Percentiles rank a stretch among this genome's conserved stretches.
Evolutionary conservation across 106 monocot species (phyloP).

Genomic region (Vanilla planifolia): DNA sequence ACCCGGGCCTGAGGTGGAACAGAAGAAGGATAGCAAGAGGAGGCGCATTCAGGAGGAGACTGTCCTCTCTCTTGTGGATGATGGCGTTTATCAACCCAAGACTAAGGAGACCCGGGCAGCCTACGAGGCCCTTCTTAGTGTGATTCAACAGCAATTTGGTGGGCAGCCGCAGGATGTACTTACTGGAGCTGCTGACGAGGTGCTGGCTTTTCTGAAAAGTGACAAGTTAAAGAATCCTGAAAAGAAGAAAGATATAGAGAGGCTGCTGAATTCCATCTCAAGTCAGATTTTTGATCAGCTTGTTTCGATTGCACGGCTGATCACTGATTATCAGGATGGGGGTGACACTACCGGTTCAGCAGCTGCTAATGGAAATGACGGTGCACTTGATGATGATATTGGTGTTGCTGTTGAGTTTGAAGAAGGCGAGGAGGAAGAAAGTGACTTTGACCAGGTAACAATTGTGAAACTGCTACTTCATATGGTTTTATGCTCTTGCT

Average conservation of each 20-base stretch:
- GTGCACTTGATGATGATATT: slow-evolving; percentile 73
- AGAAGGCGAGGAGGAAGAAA: slow-evolving; percentile 94
- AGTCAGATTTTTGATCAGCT: slow-evolving; percentile 79
- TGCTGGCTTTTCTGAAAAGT: slow-evolving; percentile 79
- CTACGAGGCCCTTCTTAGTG: slow-evolving; percentile 75
- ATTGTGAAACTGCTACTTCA: neutral
- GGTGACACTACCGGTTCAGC: slow-evolving; percentile 26
- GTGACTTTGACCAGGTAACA: slow-evolving; percentile 87
- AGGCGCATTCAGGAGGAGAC: slow-evolving; percentile 65
- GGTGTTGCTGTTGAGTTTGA: slow-evolving; percentile 99
- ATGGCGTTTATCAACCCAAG: slow-evolving; percentile 73
- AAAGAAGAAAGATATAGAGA: slow-evolving; percentile 96
- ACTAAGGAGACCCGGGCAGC: slow-evolving; percentile 99
- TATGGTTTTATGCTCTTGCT: neutral
- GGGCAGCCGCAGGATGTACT: slow-evolving; percentile 93
- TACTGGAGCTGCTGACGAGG: slow-evolving; percentile 87
- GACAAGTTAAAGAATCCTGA: slow-evolving; percentile 91
- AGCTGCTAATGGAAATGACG: slow-evolving; percentile 41
- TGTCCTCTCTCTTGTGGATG: slow-evolving; percentile 72
- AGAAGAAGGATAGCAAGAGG: slow-evolving; percentile 35
- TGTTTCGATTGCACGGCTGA: slow-evolving; percentile 71
- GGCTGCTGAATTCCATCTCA: slow-evolving; percentile 65
- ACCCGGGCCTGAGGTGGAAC: slow-evolving; percentile 15
- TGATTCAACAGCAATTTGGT: slow-evolving; percentile 89
- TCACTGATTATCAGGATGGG: slow-evolving; percentile 87